A percentile compares a stretch with the other conserved stretches of the same genome.
phyloP scores from a whole-genome alignment of 306 rosid species.

The Pachyrhizus erosus region DNA sequence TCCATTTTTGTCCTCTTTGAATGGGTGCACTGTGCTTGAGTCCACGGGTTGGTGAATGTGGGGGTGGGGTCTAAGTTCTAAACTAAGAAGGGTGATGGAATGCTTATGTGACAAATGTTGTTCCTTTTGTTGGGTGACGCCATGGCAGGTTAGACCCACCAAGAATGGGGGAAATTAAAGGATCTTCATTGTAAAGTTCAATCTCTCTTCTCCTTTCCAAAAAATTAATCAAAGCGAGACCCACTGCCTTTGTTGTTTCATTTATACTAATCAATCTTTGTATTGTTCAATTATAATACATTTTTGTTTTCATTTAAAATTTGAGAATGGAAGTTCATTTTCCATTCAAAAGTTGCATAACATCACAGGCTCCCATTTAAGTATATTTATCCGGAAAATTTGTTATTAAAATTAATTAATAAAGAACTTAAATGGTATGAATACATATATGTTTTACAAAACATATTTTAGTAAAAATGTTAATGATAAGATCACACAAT shows the following conservation, averaged over 20 bases:
- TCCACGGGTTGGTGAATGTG: conserved; percentile 37
- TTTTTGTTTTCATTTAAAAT: conserved; percentile 22
- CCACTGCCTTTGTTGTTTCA: conserved; percentile 5
- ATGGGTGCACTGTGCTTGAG: conserved; percentile 28
- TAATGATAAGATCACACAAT: too few relatives aligned
- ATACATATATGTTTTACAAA: too few relatives aligned
- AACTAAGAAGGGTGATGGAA: conserved; percentile 46
- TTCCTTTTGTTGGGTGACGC: conserved; percentile 57
- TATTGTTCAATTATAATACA: conserved; percentile 16
- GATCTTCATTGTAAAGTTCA: conserved; percentile 33
- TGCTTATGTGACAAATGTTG: conserved; percentile 40
- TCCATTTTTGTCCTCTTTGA: conserved; percentile 35
- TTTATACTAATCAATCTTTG: conserved; percentile 25
- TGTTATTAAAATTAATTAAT: too few relatives aligned
- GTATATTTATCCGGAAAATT: too few relatives aligned
- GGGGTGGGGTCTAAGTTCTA: conserved; percentile 42
- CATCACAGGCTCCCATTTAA: too few relatives aligned
- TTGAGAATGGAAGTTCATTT: conserved; percentile 37
- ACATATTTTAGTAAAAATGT: too few relatives aligned
- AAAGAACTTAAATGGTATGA: too few relatives aligned
- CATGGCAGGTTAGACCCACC: conserved; percentile 49
- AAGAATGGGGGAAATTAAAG: conserved; percentile 22
- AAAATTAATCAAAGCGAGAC: neutral
- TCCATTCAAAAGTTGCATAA: conserved; percentile 43
- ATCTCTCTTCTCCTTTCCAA: conserved; percentile 34